Evolutionary conservation across 495 filamentous ascomycete genomes (phyloP).

Genomic region (Aspergillus funiculosus): DNA sequence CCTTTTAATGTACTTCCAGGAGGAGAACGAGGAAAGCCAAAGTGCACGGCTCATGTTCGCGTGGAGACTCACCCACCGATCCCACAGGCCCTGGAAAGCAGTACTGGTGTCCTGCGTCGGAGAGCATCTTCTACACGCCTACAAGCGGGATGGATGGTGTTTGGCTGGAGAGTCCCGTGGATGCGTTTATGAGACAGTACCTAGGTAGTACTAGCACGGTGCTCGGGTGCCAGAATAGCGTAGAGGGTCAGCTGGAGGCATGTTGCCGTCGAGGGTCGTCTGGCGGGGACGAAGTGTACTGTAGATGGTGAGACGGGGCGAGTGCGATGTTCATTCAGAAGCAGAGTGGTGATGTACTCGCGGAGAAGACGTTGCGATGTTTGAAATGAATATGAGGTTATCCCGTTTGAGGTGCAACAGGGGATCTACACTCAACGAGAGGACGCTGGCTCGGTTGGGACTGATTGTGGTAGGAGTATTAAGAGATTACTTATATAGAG

Average conservation of each 20-base stretch:
- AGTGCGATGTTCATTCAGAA: no score
- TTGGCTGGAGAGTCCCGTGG: slow-evolving; percentile 34
- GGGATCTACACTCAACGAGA: no score
- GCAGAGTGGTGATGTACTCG: no score
- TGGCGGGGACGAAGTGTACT: slow-evolving; percentile 6
- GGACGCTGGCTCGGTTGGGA: no score
- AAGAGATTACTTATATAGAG: no score
- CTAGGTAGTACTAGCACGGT: slow-evolving; percentile 33
- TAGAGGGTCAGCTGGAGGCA: slow-evolving; percentile 20
- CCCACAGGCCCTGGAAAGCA: slow-evolving; percentile 38
- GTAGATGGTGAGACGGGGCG: neutral
- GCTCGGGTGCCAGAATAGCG: slow-evolving; percentile 30
- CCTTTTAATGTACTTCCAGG: slow-evolving; percentile 20
- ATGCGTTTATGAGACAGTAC: slow-evolving; percentile 23
- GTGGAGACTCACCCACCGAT: slow-evolving; percentile 32
- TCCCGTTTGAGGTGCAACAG: no score
- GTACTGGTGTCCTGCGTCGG: slow-evolving; percentile 36
- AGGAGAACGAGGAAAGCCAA: neutral
- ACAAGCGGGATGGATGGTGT: slow-evolving; percentile 34
- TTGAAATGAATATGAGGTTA: no score
- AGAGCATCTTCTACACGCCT: slow-evolving; percentile 39
- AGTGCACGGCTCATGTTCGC: slow-evolving; percentile 23
- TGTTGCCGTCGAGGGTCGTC: slow-evolving; percentile 21
- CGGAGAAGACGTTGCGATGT: no score
- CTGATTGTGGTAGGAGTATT: no score